Conservation (phyloP, 345 rosid genomes). For the Durio zibethinus region DNA sequence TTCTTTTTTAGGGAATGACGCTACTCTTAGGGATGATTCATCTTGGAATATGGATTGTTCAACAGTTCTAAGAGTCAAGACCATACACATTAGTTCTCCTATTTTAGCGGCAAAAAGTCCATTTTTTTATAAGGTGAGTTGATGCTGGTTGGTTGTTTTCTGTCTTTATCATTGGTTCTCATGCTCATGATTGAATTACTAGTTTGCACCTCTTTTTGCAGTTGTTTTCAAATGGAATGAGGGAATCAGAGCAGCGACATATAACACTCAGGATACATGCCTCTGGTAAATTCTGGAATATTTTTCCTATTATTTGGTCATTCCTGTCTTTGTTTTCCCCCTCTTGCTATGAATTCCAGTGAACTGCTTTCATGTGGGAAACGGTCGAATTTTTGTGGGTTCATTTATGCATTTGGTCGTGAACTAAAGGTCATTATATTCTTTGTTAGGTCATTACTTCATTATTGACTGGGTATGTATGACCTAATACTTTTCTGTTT, state of each 20-base stretch:
- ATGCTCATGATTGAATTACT: neutral
- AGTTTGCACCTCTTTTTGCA: slow-evolving; percentile 23
- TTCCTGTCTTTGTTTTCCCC: neutral
- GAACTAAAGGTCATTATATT: neutral
- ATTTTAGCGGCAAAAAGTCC: slow-evolving; percentile 80
- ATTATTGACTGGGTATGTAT: neutral
- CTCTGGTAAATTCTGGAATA: slow-evolving; percentile 44
- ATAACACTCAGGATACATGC: slow-evolving; percentile 63
- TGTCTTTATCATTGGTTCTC: neutral
- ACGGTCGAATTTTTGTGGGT: neutral
- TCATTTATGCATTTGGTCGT: neutral
- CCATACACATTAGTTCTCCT: slow-evolving; percentile 68
- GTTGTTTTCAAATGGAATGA: slow-evolving; percentile 85
- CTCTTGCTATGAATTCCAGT: neutral
- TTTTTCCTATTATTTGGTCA: neutral
- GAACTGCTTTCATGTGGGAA: neutral
- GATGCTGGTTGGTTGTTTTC: slow-evolving; percentile 4
- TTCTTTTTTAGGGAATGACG: slow-evolving; percentile 37
- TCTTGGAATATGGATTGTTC: slow-evolving; percentile 38
- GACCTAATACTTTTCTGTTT: neutral
- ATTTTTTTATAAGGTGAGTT: slow-evolving; percentile 64
- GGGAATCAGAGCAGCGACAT: slow-evolving; percentile 64
- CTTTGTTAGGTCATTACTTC: neutral
- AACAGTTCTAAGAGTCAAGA: slow-evolving; percentile 44
- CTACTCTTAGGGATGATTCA: slow-evolving; percentile 25